Evolutionary conservation across 768 basidiomycete species (phyloP).

Genomic region (Suillus fuscotomentosus): DNA sequence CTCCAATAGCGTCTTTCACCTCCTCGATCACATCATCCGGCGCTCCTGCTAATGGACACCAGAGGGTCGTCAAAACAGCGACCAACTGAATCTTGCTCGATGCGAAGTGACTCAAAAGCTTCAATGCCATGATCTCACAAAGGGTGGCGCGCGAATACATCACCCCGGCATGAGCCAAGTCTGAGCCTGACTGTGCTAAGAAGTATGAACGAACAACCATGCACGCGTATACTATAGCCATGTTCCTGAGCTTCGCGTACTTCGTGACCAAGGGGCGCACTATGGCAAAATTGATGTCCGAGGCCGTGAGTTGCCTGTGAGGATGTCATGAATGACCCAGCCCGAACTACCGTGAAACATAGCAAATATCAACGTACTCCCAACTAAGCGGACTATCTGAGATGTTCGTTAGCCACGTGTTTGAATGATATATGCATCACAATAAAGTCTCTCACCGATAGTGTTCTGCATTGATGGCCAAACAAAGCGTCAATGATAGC

Average conservation of each 20-base stretch:
- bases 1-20: slow-evolving; percentile 55
- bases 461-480: slow-evolving; percentile 17
- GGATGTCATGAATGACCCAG: slow-evolving; percentile 6
- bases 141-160: slow-evolving; percentile 71
- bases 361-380: slow-evolving; percentile 54
- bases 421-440: not conserved
- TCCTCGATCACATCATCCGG: slow-evolving; percentile 62
- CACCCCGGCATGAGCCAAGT: slow-evolving; percentile 77
- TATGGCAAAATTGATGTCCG: slow-evolving; percentile 79
- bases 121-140: slow-evolving; percentile 89
- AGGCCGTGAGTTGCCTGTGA: slow-evolving; percentile 72
- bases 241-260: slow-evolving; percentile 74
- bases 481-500: slow-evolving; percentile 22
- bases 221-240: slow-evolving; percentile 73
- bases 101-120: slow-evolving; percentile 75
- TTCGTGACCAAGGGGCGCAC: slow-evolving; percentile 76
- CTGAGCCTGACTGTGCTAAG: slow-evolving; percentile 59
- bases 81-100: slow-evolving; percentile 71
- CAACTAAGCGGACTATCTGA: slow-evolving; percentile 73
- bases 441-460: slow-evolving; percentile 21
- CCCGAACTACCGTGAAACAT: slow-evolving; percentile 1
- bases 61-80: slow-evolving; percentile 76
- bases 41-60: slow-evolving; percentile 84
- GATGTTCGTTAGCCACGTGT: slow-evolving; percentile 5
- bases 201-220: slow-evolving; percentile 82